Evolutionary conservation across 768 basidiomycete genomes (phyloP).

Genomic region (Leucocoprinus sp.): DNA sequence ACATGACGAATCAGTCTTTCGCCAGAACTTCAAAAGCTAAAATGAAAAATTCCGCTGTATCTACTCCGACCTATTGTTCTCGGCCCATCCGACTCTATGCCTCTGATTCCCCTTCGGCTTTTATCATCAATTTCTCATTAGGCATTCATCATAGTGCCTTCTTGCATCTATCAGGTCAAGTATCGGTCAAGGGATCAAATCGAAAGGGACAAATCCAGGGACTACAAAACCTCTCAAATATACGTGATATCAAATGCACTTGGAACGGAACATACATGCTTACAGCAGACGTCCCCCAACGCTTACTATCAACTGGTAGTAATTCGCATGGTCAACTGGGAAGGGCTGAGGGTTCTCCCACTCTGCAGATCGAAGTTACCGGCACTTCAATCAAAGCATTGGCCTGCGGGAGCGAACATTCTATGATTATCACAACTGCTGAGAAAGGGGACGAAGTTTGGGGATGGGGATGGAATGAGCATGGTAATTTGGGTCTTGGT

Average conservation of each 20-base stretch:
- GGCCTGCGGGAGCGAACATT: conserved; percentile 83
- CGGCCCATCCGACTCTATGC: conserved; percentile 23
- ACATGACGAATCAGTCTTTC: conserved; percentile 9
- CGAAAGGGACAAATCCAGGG: conserved; percentile 56
- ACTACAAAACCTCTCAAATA: conserved; percentile 18
- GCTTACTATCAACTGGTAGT: conserved; percentile 41
- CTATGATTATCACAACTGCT: conserved; percentile 30
- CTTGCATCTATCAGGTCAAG: conserved; percentile 46
- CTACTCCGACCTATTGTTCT: conserved; percentile 1
- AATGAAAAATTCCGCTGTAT: not conserved
- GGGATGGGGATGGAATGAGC: conserved; percentile 99
- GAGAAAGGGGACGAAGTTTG: conserved; percentile 37
- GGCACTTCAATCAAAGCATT: conserved; percentile 20
- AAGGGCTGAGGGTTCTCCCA: conserved; percentile 13
- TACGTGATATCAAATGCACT: conserved; percentile 45
- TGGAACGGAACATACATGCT: conserved; percentile 71
- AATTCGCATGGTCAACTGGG: conserved; percentile 67
- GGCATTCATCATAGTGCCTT: conserved; percentile 41
- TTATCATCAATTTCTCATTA: conserved; percentile 24
- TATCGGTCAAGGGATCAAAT: conserved; percentile 60
- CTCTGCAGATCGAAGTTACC: conserved; percentile 1
- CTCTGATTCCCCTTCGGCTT: conserved; percentile 22
- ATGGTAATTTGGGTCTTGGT: conserved; percentile 82
- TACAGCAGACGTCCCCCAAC: conserved; percentile 14
- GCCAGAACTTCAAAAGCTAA: not conserved